Conservation (phyloP, 805 yeast genomes). For the Ogataea angusta region DNA sequence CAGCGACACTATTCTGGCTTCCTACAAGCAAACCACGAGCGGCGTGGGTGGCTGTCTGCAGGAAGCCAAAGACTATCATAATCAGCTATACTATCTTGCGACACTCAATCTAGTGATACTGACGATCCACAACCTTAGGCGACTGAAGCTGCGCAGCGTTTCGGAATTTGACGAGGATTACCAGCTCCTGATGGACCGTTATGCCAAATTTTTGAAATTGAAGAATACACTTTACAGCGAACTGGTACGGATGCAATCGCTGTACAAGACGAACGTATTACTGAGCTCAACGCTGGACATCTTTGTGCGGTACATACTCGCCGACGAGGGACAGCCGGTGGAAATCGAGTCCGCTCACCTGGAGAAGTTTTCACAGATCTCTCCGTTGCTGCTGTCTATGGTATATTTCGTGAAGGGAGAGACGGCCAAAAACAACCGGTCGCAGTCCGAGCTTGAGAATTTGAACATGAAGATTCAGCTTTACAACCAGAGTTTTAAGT, state of each 20-base stretch:
- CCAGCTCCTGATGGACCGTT: slow-evolving; percentile 18
- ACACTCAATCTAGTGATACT: slow-evolving; percentile 26
- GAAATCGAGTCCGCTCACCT: slow-evolving; percentile 1
- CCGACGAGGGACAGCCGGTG: background rate
- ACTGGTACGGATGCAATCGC: slow-evolving; percentile 7
- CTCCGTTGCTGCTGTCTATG: slow-evolving; percentile 29
- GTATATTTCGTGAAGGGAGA: slow-evolving; percentile 23
- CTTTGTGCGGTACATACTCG: slow-evolving; percentile 7
- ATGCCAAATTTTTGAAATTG: slow-evolving; percentile 18
- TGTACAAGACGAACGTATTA: slow-evolving; percentile 6
- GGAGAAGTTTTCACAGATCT: slow-evolving; percentile 11
- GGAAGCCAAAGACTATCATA: slow-evolving; percentile 19
- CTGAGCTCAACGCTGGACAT: slow-evolving; percentile 12
- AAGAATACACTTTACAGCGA: slow-evolving; percentile 19
- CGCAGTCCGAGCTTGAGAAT: slow-evolving; percentile 18
- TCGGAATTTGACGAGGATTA: slow-evolving; percentile 25
- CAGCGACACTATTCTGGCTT: slow-evolving; percentile 21
- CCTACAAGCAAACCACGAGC: slow-evolving; percentile 20
- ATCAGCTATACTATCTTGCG: slow-evolving; percentile 24
- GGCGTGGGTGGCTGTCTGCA: slow-evolving; percentile 26
- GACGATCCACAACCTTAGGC: slow-evolving; percentile 17
- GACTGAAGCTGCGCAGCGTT: slow-evolving; percentile 14
- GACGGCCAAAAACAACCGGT: slow-evolving; percentile 9
- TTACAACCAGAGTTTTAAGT: slow-evolving; percentile 20
- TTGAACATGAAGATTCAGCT: slow-evolving; percentile 18